Base-by-base conservation (phyloP, 2,329 filamentous ascomycete species). In the Diaporthe capsici region DNA sequence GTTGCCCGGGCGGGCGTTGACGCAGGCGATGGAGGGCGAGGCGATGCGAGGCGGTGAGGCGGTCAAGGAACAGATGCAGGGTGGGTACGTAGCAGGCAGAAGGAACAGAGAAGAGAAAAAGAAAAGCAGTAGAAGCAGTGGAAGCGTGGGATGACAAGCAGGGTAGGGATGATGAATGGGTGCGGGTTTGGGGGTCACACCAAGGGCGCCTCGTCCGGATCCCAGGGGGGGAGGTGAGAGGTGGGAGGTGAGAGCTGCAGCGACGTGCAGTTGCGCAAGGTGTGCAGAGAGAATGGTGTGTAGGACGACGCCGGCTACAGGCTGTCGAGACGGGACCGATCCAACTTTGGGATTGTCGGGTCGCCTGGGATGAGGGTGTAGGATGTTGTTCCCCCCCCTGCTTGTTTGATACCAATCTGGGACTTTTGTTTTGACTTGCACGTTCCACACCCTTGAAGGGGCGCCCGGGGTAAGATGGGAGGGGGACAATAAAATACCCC, bases 31-130 rank as follows among this genome's bases (percentile, higher is more conserved):
- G 75, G 72, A 76, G 57, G 72, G 57, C 63, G 61, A 63, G 72
- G 71, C 53, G 72, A 77, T 75, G 76, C 55, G 73, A 78, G 75
- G 74, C 77, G 76, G 71, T 72, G 76, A 77, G 74, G 71, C 67
- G 74, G 75, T 74, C 74, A 77, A 75, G 63, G 70, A 71, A 63
- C 67, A 74, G 49, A 55, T 65, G 70, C 60, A 57, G 51, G n/a
- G 51, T 55, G 20, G 12, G 61, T 55, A 53, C 15, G 17, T 63
- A 61, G 61, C 34, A 34, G 65, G n/a, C 28, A 25, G 12, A 28
- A 39, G 57, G 34, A 55, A 47, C 25, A 37, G 37, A 39, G 12
- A 13, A 42, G 42, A 20, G 1, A 4, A 53, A 55, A 53, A 20
- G 22, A 47, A 25, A 31, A 51, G 28, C 31, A 37, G 63, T 10